Base-by-base conservation (phyloP, 2,329 filamentous ascomycete genomes). In the Fusarium illudens region DNA sequence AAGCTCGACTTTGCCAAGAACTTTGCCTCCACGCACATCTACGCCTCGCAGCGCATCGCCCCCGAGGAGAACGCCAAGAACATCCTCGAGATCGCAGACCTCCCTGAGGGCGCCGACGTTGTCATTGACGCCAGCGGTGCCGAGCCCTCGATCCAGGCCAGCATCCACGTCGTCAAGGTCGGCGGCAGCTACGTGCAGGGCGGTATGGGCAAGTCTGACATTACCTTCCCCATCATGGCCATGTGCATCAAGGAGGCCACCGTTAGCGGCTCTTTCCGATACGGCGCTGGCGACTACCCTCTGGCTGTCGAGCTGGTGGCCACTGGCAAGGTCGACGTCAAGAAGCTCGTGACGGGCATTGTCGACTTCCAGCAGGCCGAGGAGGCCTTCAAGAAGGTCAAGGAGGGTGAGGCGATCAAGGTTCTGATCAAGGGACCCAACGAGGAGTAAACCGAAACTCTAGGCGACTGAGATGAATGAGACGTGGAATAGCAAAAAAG, bases 191-290 rank as follows among this genome's bases (percentile, higher is more conserved):
- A 93, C 73, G 90, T 96, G 9, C 93, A 96, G 81, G 93, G 90
- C 62, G 94, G 94, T 58, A 97, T 97, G 93, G 95, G 95, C 75
- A 92, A 91, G 77, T 80, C 89, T 36, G 92, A 97, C 75, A 94
- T 97, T 78, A 92, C 81, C 9, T 97, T 97, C 83, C 95, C 95
- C 53, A 97, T 98, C 77, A 92, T 95, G 87, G 91, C 92, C 6
- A 84, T 96, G 76, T 96, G 94, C 78, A 86, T 90, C 52, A 97
- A 97, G 83, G 95, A 98, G 83, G 84, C 97, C 53, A 96, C 90
- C 11, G 86, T 92, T 48, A 92, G 91, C 76, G 95, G 95, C 20
- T 94, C 90, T 66, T 98, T 98, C 85, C 88, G 95, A 36, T 98
- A 98, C 79, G 90, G 90, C 4, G 87, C 89, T 57, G 94, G 94